Base-by-base conservation (phyloP, 192 early-diverging fungal species). In the Coemansia sp. region DNA sequence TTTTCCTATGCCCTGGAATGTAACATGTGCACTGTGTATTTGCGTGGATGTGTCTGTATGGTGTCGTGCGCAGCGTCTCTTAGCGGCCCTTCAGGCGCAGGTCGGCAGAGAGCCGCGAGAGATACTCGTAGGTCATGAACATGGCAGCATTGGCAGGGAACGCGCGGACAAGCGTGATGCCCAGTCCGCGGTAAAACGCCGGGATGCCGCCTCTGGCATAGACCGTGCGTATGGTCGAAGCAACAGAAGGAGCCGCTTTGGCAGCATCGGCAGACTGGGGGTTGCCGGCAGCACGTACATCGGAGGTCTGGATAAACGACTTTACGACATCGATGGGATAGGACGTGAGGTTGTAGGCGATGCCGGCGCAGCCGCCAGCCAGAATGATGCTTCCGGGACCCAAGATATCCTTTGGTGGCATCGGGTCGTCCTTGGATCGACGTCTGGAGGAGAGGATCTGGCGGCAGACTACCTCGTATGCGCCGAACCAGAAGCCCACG, bases 281-380 rank as follows among this genome's bases (percentile, higher is more conserved):
- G 4, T 23, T 25, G 18, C 46, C 48, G 6, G 53, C 27, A 5
- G 57, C 49, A 16, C 70, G 53, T 16, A 87, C 67, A 53, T 88
- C 87, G 32, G 87, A 89, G 2, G 93, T 95, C 72, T 99, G 97
- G 83, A 95, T 93, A 29, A 89, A 88, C 46, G 87, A 90, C 77
- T 99, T 99, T 67, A 99, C 85, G 9, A 92, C 88, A 65, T 99
- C 97, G 9, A 91, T 92, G 3, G 97, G 97, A 68, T 94, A 99
- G 28, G 94, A 82, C 16, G 86, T 83, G 32, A 86, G 71, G 67
- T 95, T 94, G 83, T 92, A 94, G 0, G 90, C 84, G 81, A 98
- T 90, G 1, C 97, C 97, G 4, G 93, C 95, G 55, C 92, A 61
- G 0, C 94, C 95, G 42, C 97, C 97, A 11, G 92, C 91, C 14